Base-by-base conservation (phyloP, 2,329 filamentous ascomycete genomes). In the Penicillium verrucosum region DNA sequence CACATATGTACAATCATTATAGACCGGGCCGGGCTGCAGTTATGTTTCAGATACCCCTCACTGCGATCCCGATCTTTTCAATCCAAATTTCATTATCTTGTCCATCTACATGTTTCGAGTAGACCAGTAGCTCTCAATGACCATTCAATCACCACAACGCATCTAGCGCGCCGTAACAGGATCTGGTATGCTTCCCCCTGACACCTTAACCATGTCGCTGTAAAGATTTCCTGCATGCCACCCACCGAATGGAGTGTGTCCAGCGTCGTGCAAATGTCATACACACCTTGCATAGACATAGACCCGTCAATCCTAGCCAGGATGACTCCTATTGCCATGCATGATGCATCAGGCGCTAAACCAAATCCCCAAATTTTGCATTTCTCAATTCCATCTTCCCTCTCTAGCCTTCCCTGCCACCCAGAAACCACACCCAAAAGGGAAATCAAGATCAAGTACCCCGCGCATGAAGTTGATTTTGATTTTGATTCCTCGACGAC, bases 11-110 rank as follows among this genome's bases (percentile, higher is more conserved):
- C 42, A 49, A 53, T 47, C 25, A 49, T 63, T 61, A 52, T 60
- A 52, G 43, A 51, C 44, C 51, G 1, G 47, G 42, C 44, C 46
- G 54, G 56, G 43, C 47, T 57, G 60, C 59, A 57, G 54, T 52
- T 53, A 59, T 51, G 50, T 59, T 62, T 60, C 57, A 65, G 60
- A 69, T 69, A 69, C 66, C 62, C 43, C 45, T 29, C 46, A 18
- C 45, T 56, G 48, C 48, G 18, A 42, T 50, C 8, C 43, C 16
- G 11, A 54, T 40, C 25, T 56, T 41, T 29, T 34, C 29, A 30
- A 56, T 46, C 23, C 29, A 37, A 46, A 52, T 56, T 50, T 49
- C 32, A 42, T 38, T 51, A 18, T 46, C 38, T 34, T 38, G 9
- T 49, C 16, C n/a, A 42, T 11, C 14, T 23, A 36, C 8, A 10